These are phyloP conservation scores for Buxus sempervirens DNA, from an alignment of 164 flowering plant species.

Conservation along the genomic window DNA sequence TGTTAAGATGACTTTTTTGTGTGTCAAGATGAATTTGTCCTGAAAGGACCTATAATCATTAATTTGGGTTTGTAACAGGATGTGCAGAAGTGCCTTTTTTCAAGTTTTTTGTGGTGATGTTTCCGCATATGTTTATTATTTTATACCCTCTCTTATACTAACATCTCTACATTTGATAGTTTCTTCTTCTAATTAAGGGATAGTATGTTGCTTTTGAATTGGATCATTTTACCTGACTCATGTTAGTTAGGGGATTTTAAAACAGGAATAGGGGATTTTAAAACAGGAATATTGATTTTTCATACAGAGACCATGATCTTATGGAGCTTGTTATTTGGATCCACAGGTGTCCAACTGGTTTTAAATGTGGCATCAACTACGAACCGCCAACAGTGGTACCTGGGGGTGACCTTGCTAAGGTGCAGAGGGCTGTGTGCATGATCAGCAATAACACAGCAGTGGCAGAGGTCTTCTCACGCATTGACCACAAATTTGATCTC, in stretches of 20 bases:
- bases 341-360: conserved; percentile 81
- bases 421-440: conserved; percentile 85
- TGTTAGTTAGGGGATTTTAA: too few relatives aligned
- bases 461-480: conserved; percentile 69
- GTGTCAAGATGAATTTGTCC: too few relatives aligned
- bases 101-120: background rate
- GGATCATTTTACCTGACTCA: too few relatives aligned
- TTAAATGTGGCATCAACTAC: conserved; percentile 82
- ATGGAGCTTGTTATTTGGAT: background rate
- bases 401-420: conserved; percentile 78
- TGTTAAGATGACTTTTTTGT: background rate
- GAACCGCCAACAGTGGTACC: conserved; percentile 80
- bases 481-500: conserved; percentile 74
- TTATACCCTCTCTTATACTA: too few relatives aligned
- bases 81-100: background rate
- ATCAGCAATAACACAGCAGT: conserved; percentile 88
- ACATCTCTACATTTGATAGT: too few relatives aligned
- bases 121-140: too few relatives aligned
- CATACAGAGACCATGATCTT: too few relatives aligned
- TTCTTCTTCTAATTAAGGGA: too few relatives aligned
- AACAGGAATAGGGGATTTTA: too few relatives aligned
- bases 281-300: too few relatives aligned
- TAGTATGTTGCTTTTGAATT: too few relatives aligned
- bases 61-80: background rate
- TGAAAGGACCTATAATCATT: too few relatives aligned